Percentiles rank a stretch among this genome's conserved stretches.
These are phyloP conservation scores for Penicillium robsamsonii DNA, from an alignment of 495 filamentous ascomycete species.

Conservation along the genomic window DNA sequence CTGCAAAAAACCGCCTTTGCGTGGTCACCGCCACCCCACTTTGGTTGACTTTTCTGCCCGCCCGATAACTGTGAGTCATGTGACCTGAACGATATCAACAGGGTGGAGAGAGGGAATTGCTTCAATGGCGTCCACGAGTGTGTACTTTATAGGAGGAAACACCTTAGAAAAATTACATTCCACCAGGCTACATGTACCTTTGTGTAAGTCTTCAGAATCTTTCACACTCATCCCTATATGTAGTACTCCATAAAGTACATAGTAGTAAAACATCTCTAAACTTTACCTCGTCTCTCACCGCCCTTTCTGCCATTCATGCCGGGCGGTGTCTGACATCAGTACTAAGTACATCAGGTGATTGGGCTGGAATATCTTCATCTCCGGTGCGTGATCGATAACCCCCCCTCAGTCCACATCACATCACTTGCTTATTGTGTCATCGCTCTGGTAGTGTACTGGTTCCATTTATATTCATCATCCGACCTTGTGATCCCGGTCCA, in stretches of 20 bases:
- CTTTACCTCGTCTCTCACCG: neutral
- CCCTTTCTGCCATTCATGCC: neutral
- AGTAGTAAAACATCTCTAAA: neutral
- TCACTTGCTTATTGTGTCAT: slow-evolving; percentile 11
- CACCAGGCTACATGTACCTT: too few relatives aligned
- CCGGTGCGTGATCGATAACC: slow-evolving; percentile 12
- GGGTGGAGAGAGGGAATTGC: neutral
- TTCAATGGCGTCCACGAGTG: neutral
- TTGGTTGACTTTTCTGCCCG: slow-evolving; percentile 6
- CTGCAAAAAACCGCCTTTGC: slow-evolving; percentile 5
- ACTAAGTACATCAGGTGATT: slow-evolving; percentile 26
- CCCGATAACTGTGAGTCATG: slow-evolving; percentile 12
- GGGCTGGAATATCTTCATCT: slow-evolving; percentile 32
- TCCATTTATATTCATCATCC: slow-evolving; percentile 5
- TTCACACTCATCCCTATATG: neutral
- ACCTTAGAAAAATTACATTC: neutral
- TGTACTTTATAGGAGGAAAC: neutral
- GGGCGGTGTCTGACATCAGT: slow-evolving; percentile 10
- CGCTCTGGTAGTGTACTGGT: slow-evolving; percentile 3
- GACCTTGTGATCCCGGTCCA: neutral
- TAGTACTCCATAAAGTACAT: neutral
- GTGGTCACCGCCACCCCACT: slow-evolving; percentile 26
- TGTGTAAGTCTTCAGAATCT: neutral
- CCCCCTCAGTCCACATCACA: slow-evolving; percentile 10
- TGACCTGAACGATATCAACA: slow-evolving; percentile 1